These are phyloP conservation scores for Diaporthe sp. DNA, from an alignment of 2,329 filamentous ascomycete genomes.

Conservation along the genomic window DNA sequence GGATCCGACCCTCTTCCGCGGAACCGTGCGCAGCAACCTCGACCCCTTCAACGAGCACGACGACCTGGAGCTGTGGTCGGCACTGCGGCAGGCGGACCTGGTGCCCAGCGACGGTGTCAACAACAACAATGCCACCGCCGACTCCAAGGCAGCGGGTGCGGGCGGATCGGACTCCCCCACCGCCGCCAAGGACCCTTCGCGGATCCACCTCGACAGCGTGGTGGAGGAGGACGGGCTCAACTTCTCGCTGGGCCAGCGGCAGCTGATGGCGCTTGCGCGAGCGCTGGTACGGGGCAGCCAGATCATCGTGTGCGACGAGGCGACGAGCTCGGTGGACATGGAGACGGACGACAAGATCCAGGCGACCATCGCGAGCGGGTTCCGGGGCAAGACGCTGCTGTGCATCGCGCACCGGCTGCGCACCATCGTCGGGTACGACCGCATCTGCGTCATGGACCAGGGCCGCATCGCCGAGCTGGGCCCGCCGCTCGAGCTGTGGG, in stretches of 20 bases:
- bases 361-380: constrained; percentile 84
- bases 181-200: constrained; percentile 52
- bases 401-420: constrained; percentile 94
- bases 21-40: constrained; percentile 83
- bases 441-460: constrained; percentile 96
- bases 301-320: constrained; percentile 98
- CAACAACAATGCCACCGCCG: constrained; percentile 42
- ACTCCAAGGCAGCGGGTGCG: constrained; percentile 49
- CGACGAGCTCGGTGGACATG: constrained; percentile 92
- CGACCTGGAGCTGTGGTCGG: constrained; percentile 83
- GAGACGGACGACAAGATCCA: constrained; percentile 98
- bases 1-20: constrained; percentile 75
- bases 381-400: constrained; percentile 87
- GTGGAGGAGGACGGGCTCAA: constrained; percentile 97
- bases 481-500: constrained; percentile 79
- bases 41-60: constrained; percentile 85
- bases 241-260: constrained; percentile 93
- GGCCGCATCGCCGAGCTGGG: constrained; percentile 91
- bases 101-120: constrained; percentile 56
- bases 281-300: constrained; percentile 88
- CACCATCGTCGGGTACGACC: constrained; percentile 94
- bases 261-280: constrained; percentile 93
- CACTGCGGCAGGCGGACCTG: constrained; percentile 81
- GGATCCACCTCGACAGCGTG: constrained; percentile 84
- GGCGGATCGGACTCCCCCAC: constrained; percentile 43